Conservation (phyloP, 2,329 filamentous ascomycete genomes). For the Reticulascus tulasneorum region DNA sequence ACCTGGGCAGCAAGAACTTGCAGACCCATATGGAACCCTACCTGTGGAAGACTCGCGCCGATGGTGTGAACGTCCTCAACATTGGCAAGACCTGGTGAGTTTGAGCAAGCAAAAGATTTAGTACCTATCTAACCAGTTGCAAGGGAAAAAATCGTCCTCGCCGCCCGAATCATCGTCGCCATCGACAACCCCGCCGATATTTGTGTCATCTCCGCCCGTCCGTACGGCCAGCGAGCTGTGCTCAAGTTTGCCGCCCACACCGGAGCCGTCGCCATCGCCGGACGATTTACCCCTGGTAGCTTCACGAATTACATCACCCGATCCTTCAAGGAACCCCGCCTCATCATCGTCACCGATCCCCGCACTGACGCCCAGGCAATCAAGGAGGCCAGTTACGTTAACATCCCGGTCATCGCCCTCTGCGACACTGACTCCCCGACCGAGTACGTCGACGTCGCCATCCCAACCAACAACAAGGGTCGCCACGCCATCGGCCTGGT, state of each 20-base stretch:
- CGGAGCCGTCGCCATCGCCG: slow-evolving; percentile 94
- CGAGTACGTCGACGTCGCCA: slow-evolving; percentile 99
- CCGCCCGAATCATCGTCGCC: slow-evolving; percentile 96
- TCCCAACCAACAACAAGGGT: slow-evolving; percentile 99
- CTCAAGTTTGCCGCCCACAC: slow-evolving; percentile 99
- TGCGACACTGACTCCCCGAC: slow-evolving; percentile 99
- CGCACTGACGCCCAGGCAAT: slow-evolving; percentile 99
- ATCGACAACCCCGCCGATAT: slow-evolving; percentile 99
- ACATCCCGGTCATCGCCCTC: slow-evolving; percentile 99
- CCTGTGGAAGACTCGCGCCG: slow-evolving; percentile 98
- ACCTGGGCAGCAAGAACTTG: slow-evolving; percentile 98
- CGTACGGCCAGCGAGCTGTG: slow-evolving; percentile 98
- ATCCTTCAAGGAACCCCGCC: slow-evolving; percentile 99
- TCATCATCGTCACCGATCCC: slow-evolving; percentile 99
- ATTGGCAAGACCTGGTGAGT: slow-evolving; percentile 99
- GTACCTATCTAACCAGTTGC: background rate
- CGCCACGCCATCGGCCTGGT: slow-evolving; percentile 96
- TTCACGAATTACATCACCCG: slow-evolving; percentile 99
- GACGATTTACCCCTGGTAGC: slow-evolving; percentile 99
- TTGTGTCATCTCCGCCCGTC: slow-evolving; percentile 98
- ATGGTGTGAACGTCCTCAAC: slow-evolving; percentile 98
- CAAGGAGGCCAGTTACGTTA: slow-evolving; percentile 99
- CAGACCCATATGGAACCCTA: slow-evolving; percentile 99
- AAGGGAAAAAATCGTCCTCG: slow-evolving; percentile 99
- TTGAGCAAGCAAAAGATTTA: background rate